Conservation (phyloP, 2,329 filamentous ascomycete species). For the Alternaria gaisen region DNA sequence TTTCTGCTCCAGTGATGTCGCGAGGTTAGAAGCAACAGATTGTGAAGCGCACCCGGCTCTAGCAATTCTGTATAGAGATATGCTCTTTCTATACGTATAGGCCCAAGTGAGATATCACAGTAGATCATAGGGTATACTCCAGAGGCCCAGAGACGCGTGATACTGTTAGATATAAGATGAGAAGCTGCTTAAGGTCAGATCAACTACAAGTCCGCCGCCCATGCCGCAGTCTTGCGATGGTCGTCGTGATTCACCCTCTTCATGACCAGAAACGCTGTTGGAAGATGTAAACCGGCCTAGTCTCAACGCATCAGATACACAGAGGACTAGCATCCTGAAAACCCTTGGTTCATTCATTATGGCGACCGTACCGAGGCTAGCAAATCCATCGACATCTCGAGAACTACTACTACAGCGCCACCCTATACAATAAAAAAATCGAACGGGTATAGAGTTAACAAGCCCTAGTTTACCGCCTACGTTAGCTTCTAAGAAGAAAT, state of each 20-base stretch:
- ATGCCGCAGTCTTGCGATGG: background rate
- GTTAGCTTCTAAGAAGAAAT: too few relatives aligned
- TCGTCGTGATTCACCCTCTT: background rate
- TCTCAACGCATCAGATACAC: background rate
- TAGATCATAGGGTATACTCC: background rate
- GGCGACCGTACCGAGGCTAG: background rate
- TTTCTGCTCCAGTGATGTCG: background rate
- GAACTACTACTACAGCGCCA: background rate
- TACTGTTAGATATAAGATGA: background rate
- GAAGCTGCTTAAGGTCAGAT: background rate
- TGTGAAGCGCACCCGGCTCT: background rate
- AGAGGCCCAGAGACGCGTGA: background rate
- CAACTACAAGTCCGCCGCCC: background rate
- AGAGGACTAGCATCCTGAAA: background rate
- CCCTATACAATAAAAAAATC: too few relatives aligned
- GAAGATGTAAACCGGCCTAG: background rate
- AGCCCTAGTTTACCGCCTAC: too few relatives aligned
- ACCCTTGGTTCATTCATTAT: background rate
- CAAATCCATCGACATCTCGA: background rate
- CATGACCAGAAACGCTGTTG: background rate
- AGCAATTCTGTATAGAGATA: background rate
- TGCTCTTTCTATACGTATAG: background rate
- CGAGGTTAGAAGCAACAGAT: background rate
- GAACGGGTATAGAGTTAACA: too few relatives aligned
- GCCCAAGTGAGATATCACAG: background rate